Evolutionary conservation across 441 rosid species (phyloP), one percentile per base, ranked within the genome.

Genomic region (Mallotus repandus): DNA sequence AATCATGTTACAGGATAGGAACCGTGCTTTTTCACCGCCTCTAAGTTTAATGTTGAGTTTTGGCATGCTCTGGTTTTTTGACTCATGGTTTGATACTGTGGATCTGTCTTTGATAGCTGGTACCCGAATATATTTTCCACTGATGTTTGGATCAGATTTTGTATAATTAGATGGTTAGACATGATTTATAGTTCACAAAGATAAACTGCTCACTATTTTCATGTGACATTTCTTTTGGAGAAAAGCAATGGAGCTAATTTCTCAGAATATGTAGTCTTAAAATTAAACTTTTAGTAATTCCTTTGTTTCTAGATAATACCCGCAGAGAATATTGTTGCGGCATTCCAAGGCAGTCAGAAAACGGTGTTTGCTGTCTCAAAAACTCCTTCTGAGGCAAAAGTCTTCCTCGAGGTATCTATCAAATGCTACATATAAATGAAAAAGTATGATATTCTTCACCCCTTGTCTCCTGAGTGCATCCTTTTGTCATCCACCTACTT

Each of bases 311-410:
- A 94, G 98, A 83, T 90, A 58, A 90, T 92, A 76, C 93, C 93
- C 2, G 98, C 98, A 10, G 97, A 92, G 80, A 90, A 94, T 81
- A 83, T 94, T 45, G 91, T 90, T 74, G 97, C 95, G 54, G 82
- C 88, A 73, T 89, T 90, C 63, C 97, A 90, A 83, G 94, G 91
- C 75, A 88, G 93, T 77, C 79, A 32, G 75, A 89, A 84, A 64
- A 89, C 86, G 0, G 96, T 90, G 76, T 84, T 92, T 77, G 91
- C 97, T 29, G 62, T 94, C 79, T 89, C 96, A 53, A 89, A 75
- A 75, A 84, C 82, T 68, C 78, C 86, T 41, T 82, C 86, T 0
- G 89, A 92, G 78, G 98, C 97, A 55, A 86, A 83, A 74, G 71
- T 85, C 29, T 94, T 84, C 77, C 93, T 90, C 2, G 91, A 94